Evolutionary conservation across 169 alveolate genomes (phyloP).

Genomic region (Miamiensis avidus): DNA sequence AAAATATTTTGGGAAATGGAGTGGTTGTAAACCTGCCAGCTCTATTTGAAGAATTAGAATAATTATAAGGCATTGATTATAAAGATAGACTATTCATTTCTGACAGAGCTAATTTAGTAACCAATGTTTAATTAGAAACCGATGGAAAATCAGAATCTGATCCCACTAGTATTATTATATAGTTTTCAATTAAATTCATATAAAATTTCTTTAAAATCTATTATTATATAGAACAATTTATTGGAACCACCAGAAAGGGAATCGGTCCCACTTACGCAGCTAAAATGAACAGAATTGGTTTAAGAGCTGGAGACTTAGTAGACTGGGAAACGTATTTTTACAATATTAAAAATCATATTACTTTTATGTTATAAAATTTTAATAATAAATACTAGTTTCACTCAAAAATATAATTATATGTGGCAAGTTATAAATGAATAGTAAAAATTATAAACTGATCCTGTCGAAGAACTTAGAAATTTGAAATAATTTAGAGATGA

Average conservation of each 20-base stretch:
- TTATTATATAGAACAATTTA: constrained; percentile 46
- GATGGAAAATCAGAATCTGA: constrained; percentile 55
- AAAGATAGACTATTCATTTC: constrained; percentile 80
- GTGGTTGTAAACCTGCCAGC: constrained; percentile 86
- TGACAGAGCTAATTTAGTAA: constrained; percentile 91
- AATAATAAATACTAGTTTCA: neutral
- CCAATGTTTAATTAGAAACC: constrained; percentile 72
- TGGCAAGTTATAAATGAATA: constrained; percentile 57
- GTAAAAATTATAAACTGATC: constrained; percentile 62
- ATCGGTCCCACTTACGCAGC: constrained; percentile 96
- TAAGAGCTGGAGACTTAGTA: constrained; percentile 83
- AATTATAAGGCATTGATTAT: constrained; percentile 57
- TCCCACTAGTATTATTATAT: constrained; percentile 39
- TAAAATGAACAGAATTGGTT: constrained; percentile 89
- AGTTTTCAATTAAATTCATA: too few species aligned
- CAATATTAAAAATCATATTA: neutral
- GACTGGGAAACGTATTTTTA: constrained; percentile 75
- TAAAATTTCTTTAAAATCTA: neutral
- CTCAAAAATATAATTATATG: constrained; percentile 56
- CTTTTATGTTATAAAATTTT: too few species aligned
- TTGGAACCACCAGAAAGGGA: constrained; percentile 96
- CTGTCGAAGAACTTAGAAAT: constrained; percentile 76
- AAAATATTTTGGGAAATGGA: constrained; percentile 92
- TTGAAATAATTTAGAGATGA: constrained; percentile 70
- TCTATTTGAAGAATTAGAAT: constrained; percentile 68